Evolutionary conservation across 306 rosid genomes (phyloP), one percentile per base, ranked within the genome.

Genomic region (Abrus pulchellus): DNA sequence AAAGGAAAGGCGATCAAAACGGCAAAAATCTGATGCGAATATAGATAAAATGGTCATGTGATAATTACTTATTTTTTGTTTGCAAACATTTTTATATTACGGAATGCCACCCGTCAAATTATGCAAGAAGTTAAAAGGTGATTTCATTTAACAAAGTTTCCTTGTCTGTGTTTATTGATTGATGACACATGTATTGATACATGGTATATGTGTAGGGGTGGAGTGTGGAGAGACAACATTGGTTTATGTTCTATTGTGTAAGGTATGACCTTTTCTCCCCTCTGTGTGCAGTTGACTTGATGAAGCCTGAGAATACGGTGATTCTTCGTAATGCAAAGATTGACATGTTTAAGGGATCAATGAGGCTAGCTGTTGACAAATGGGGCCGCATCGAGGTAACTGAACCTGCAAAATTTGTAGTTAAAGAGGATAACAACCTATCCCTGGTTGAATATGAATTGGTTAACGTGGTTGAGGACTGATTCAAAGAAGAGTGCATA

Each of bases 321-420:
- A 87, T 87, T 67, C 77, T 87, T 72, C 90, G 90, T 5, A 87
- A 87, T 28, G 86, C 90, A 54, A 87, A 84, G 84, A 87, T 87
- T 27, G 88, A 85, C 83, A 85, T 85, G 88, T 85, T 85, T 32
- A 81, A 85, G 78, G 88, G 88, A 55, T 85, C 88, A 4, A 85
- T 85, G 88, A 85, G 88, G 83, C 57, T 85, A 48, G 83, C 85
- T 40, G 88, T 85, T 49, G 85, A 85, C 79, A 85, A 85, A 77
- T 85, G 88, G 88, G 88, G 88, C 38, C 88, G 88, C 40, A 62
- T 85, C 5, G 86, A 85, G 70, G 81, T 74, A 34, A 84, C 90
- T 33, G 90, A 87, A 20, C 84, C 88, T 41, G 88, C 84, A 32
- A 48, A 77, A 1, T 87, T 87, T 34, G 59, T 3, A 30, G 90